Percentiles rank a stretch among this genome's conserved stretches.
Conservation (phyloP, 73 alveolate genomes). For the Tetrahymena thermophila region DNA sequence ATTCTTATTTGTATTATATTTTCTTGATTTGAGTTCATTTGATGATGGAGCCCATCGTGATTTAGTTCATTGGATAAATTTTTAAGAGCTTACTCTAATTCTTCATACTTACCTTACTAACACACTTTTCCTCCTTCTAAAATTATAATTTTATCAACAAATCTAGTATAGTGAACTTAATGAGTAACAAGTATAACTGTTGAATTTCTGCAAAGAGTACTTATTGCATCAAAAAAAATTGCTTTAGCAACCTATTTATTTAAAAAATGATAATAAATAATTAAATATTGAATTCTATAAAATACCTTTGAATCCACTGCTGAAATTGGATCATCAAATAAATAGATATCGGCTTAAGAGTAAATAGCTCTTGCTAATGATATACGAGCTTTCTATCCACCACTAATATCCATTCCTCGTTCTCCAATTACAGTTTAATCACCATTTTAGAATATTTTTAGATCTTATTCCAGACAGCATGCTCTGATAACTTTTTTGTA, state of each 20-base stretch:
- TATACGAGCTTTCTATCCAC: conserved; percentile 95
- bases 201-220: neutral
- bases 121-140: conserved; percentile 8
- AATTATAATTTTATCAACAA: conserved; percentile 1
- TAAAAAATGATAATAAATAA: neutral
- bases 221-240: neutral
- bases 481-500: conserved; percentile 48
- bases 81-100: neutral
- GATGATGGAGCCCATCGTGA: neutral
- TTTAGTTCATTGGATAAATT: neutral
- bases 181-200: conserved; percentile 33
- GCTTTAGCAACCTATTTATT: neutral
- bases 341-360: conserved; percentile 68
- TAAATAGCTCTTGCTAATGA: conserved; percentile 93
- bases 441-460: conserved; percentile 44
- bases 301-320: conserved; percentile 80
- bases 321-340: conserved; percentile 79
- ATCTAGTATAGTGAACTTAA: conserved; percentile 6
- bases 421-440: conserved; percentile 76
- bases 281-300: neutral
- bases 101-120: neutral
- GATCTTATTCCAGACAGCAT: conserved; percentile 56
- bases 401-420: conserved; percentile 72
- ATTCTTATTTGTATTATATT: neutral
- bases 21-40: neutral